Percentiles rank a stretch among this genome's conserved stretches.
phyloP scores from a whole-genome alignment of 1,139 yeast species.

The Yamadazyma atlantica region DNA sequence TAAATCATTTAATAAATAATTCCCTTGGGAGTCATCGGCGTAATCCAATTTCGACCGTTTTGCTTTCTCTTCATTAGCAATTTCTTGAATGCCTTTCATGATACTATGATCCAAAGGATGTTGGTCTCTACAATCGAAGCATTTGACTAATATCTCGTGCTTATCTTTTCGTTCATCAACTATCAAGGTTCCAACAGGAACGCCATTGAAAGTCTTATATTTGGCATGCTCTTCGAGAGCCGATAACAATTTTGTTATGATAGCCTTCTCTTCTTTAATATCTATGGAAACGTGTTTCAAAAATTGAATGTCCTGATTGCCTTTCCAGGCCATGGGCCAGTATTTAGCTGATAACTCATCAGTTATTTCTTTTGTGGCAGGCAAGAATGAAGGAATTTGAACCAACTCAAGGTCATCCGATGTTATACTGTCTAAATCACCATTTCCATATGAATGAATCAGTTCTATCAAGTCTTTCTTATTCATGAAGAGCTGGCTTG shows the following conservation, averaged over 20 bases:
- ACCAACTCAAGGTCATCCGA: slow-evolving; percentile 11
- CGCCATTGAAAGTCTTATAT: not conserved
- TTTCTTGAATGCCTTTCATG: slow-evolving; percentile 64
- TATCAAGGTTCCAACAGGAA: slow-evolving; percentile 13
- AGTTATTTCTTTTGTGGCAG: slow-evolving; percentile 61
- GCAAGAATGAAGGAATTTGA: slow-evolving; percentile 36
- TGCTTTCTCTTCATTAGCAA: slow-evolving; percentile 51
- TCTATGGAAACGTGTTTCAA: slow-evolving; percentile 54
- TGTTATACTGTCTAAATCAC: slow-evolving; percentile 13
- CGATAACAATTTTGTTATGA: slow-evolving; percentile 26
- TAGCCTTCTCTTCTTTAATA: slow-evolving; percentile 37
- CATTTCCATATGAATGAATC: slow-evolving; percentile 9
- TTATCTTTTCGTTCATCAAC: slow-evolving; percentile 4
- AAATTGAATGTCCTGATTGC: slow-evolving; percentile 80
- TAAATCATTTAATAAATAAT: slow-evolving; percentile 72
- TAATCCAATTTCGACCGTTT: slow-evolving; percentile 22
- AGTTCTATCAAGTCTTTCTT: slow-evolving; percentile 12
- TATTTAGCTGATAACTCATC: slow-evolving; percentile 59
- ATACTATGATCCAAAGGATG: slow-evolving; percentile 70
- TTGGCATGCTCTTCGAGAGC: slow-evolving; percentile 6
- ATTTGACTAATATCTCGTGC: slow-evolving; percentile 19
- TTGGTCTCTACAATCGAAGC: slow-evolving; percentile 19
- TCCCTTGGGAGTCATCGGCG: slow-evolving; percentile 15
- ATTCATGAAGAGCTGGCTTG: slow-evolving; percentile 17
- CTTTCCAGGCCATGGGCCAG: slow-evolving; percentile 96